These are phyloP conservation scores for Penicillium sp. DNA, from an alignment of 2,329 filamentous ascomycete genomes.

Conservation along the genomic window DNA sequence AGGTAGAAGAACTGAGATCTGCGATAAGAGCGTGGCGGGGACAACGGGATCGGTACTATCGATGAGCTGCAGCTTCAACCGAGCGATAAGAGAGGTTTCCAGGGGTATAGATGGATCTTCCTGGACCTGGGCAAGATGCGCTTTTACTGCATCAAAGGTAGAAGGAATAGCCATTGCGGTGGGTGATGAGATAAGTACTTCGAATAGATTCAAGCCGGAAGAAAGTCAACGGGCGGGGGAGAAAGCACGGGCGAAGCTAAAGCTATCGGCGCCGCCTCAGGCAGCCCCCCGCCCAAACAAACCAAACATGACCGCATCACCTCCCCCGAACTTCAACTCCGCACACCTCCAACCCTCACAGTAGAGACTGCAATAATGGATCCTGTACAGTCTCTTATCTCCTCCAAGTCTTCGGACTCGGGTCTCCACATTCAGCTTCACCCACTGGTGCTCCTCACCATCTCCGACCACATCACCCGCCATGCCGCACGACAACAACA, in stretches of 20 bases:
- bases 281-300: slow-evolving; percentile 34
- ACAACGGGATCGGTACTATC: slow-evolving; percentile 44
- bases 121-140: slow-evolving; percentile 54
- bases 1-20: slow-evolving; percentile 59
- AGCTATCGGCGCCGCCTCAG: slow-evolving; percentile 21
- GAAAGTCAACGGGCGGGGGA: slow-evolving; percentile 34
- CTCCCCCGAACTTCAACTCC: slow-evolving; percentile 14
- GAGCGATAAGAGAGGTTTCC: slow-evolving; percentile 57
- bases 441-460: slow-evolving; percentile 91
- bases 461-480: slow-evolving; percentile 94
- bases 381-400: slow-evolving; percentile 64
- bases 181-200: neutral
- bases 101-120: slow-evolving; percentile 53
- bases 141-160: slow-evolving; percentile 43
- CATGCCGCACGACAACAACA: slow-evolving; percentile 78
- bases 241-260: slow-evolving; percentile 10
- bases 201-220: neutral
- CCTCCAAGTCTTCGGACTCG: slow-evolving; percentile 72
- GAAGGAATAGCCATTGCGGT: slow-evolving; percentile 43
- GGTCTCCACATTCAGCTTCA: slow-evolving; percentile 83
- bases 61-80: slow-evolving; percentile 54
- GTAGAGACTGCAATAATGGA: slow-evolving; percentile 55
- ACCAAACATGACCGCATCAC: slow-evolving; percentile 38
- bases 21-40: slow-evolving; percentile 48
- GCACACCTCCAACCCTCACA: slow-evolving; percentile 7